Base-by-base conservation (phyloP, 441 rosid species). In the Euphorbia celastroides region DNA sequence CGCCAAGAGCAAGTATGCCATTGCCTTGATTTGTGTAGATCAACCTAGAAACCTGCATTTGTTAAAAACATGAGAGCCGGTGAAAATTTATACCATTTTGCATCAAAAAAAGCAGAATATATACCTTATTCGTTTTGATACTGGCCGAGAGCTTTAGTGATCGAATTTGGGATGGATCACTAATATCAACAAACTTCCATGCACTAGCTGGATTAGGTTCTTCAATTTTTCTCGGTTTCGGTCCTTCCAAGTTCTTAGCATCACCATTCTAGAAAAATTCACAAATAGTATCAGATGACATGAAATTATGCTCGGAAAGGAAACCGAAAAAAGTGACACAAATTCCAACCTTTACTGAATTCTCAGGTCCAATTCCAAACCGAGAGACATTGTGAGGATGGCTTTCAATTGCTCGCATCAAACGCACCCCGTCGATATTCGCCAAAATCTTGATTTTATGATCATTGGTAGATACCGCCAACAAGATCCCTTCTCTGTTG, bases 401-500 rank as follows among this genome's bases (percentile, higher is more conserved):
- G 48, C 69, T 75, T 65, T 86, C 92, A 52, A 60, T 67, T 5
- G 81, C 67, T 36, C 76, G 81, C 81, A 89, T 63, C 73, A 84
- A 75, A 50, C 75, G 72, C 25, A 85, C 54, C 41, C 96, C 91
- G 72, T 85, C 93, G 25, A 71, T 41, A 36, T 84, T 80, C n/a
- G 88, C 87, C 73, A 90, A 62, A 60, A 90, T 79, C 76, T 88
- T 90, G 55, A 90, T 83, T 59, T 68, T 71, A 69, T 87, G 77
- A 48, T 87, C 93, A 78, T 78, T 83, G 17, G 85, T 79, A 31
- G 89, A 83, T 64, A 87, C 84, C 23, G 96, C 93, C 81, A 89
- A 73, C 19, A 87, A 69, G 3, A 74, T 75, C 16, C 92, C 92
- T 23, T 80, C 84, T 77, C 77, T 89, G 79, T 89, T 87, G 83